phyloP scores from a whole-genome alignment of 331 rosid genomes.

The Malus hybrid region DNA sequence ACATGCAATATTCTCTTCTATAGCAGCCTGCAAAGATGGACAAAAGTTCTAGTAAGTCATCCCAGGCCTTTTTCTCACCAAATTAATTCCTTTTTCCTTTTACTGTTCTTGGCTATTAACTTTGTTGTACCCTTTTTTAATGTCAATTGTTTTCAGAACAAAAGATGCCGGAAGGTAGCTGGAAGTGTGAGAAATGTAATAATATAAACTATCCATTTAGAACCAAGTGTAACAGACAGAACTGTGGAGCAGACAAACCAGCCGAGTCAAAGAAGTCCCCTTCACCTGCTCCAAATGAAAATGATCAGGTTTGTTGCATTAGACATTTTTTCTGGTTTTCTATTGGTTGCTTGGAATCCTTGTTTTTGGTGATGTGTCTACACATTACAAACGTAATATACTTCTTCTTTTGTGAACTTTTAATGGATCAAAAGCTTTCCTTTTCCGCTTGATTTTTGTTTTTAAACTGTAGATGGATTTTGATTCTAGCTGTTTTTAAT shows the following conservation, averaged over 20 bases:
- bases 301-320: conserved; percentile 78
- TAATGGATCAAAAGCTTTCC: conserved; percentile 23
- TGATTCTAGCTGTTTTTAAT: neutral
- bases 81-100: conserved; percentile 8
- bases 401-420: conserved; percentile 12
- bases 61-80: neutral
- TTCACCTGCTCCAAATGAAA: conserved; percentile 65
- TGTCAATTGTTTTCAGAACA: conserved; percentile 54
- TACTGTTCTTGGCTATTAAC: neutral
- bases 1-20: conserved; percentile 7
- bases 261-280: conserved; percentile 61
- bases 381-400: conserved; percentile 19
- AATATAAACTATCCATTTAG: conserved; percentile 93
- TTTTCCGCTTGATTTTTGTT: neutral
- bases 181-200: conserved; percentile 97
- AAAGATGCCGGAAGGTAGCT: conserved; percentile 98
- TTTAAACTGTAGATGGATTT: conserved; percentile 11
- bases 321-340: conserved; percentile 20
- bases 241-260: conserved; percentile 97
- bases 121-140: conserved; percentile 14
- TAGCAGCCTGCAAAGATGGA: conserved; percentile 68
- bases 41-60: conserved; percentile 77
- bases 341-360: conserved; percentile 22
- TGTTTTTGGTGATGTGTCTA: conserved; percentile 32
- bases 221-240: conserved; percentile 98